Evolutionary conservation across 257 asterid genomes (phyloP), one percentile per base, ranked within the genome.

Genomic region (Anisodus tanguticus): DNA sequence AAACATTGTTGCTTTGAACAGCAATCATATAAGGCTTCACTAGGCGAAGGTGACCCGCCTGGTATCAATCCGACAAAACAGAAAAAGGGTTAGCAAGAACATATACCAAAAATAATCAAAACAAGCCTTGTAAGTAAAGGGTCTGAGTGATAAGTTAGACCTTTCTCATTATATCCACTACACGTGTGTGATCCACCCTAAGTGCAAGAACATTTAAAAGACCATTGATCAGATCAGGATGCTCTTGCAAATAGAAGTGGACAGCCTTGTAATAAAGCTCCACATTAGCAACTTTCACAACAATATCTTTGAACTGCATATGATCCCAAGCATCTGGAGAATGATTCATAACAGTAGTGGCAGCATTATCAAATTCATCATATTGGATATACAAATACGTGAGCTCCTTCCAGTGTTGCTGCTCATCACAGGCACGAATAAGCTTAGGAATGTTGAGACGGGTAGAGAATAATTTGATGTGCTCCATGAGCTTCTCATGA

Each of bases 311-410:
- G 91, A 96, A 96, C 86, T 96, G 99, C 99, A 96, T 92, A 87
- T 95, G 99, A 83, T 96, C 99, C 99, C 99, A 96, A 80, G 99
- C 99, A 89, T 94, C 98, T 60, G 99, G 97, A 8, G 99, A 96
- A 88, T 96, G 99, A 90, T 96, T 96, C 99, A 94, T 96, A 85
- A 96, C 98, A 6, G 98, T 96, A 4, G 99, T 93, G 78, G 98
- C 99, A 87, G 99, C 99, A 89, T 94, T 96, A 84, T 96, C 99
- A 84, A 94, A 96, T 91, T 94, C 99, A 60, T 94, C 98, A 88
- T 96, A 96, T 83, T 96, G 99, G 85, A 90, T 90, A 83, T 96
- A 94, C 88, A 94, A 88, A 91, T 92, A 94, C 2, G 99, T 96
- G 6, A 94, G 91, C 82, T 96, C 98, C 88, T 92, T 90, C 99